Evolutionary conservation across 805 yeast species (phyloP).

Genomic region (Metschnikowia koreensis): DNA sequence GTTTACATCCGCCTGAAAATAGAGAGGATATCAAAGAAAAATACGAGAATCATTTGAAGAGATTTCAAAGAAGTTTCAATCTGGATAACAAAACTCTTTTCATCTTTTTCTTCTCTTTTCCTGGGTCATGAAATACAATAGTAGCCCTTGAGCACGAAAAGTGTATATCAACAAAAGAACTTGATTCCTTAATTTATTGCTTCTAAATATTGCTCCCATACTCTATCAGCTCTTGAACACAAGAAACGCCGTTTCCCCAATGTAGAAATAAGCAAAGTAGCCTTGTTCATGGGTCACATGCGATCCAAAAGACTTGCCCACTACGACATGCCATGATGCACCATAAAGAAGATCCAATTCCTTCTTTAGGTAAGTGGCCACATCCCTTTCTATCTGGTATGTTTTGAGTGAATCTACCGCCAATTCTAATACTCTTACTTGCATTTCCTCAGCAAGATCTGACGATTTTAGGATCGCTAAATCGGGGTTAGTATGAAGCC

Average conservation of each 20-base stretch:
- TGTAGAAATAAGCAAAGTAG: slow-evolving; percentile 65
- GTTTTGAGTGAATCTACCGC: slow-evolving; percentile 44
- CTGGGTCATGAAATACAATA: no score
- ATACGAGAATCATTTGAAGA: no score
- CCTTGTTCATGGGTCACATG: slow-evolving; percentile 80
- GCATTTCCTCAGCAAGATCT: slow-evolving; percentile 52
- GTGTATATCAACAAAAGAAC: background rate
- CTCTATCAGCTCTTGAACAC: slow-evolving; percentile 54
- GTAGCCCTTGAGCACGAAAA: no score
- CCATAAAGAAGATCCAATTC: slow-evolving; percentile 64
- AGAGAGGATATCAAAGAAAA: no score
- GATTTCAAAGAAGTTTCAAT: no score
- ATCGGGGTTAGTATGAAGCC: slow-evolving; percentile 3
- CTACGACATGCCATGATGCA: slow-evolving; percentile 78
- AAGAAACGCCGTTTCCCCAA: slow-evolving; percentile 65
- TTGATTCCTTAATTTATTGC: background rate
- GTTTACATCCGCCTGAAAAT: no score
- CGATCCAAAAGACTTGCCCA: slow-evolving; percentile 76
- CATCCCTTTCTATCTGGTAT: slow-evolving; percentile 53
- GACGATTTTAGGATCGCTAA: slow-evolving; percentile 43
- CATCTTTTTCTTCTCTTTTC: no score
- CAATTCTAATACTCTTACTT: slow-evolving; percentile 47
- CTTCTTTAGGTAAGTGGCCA: slow-evolving; percentile 65
- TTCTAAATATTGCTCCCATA: background rate
- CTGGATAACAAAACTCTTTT: no score